phyloP scores from a whole-genome alignment of 306 rosid species.

The Glycyrrhiza uralensis region DNA sequence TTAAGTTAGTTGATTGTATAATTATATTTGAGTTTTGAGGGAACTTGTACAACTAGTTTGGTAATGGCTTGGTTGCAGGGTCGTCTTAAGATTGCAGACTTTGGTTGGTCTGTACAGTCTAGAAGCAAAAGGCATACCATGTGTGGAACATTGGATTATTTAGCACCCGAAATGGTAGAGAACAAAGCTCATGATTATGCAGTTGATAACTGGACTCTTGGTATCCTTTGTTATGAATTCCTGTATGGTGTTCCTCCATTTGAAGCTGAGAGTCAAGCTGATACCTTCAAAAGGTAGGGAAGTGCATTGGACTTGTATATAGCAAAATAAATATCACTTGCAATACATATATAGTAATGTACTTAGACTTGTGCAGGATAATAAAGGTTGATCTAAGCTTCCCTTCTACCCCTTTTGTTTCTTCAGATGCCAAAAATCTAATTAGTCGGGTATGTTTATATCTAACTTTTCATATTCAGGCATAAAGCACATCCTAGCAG shows the following conservation, averaged over 20 bases:
- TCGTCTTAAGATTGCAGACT: slow-evolving; percentile 84
- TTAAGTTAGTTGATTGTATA: not conserved
- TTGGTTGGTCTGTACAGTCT: slow-evolving; percentile 95
- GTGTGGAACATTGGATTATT: slow-evolving; percentile 94
- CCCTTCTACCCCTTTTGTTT: slow-evolving; percentile 56
- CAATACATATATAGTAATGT: not conserved
- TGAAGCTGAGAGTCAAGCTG: slow-evolving; percentile 83
- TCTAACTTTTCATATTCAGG: not conserved
- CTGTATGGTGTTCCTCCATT: slow-evolving; percentile 87
- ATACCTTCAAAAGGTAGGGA: slow-evolving; percentile 68
- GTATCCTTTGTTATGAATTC: slow-evolving; percentile 85
- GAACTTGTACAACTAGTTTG: not conserved
- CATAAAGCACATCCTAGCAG: not conserved
- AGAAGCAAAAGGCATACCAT: slow-evolving; percentile 71
- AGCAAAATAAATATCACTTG: not conserved
- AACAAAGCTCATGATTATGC: slow-evolving; percentile 79
- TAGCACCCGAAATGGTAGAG: slow-evolving; percentile 96
- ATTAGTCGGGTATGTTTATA: slow-evolving; percentile 53
- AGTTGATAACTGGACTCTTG: slow-evolving; percentile 90
- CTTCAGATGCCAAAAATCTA: slow-evolving; percentile 68
- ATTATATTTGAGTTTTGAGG: not conserved
- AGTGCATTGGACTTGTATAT: not conserved
- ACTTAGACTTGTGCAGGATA: slow-evolving; percentile 50
- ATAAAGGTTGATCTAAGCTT: slow-evolving; percentile 61
- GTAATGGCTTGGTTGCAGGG: slow-evolving; percentile 47